Base-by-base conservation (phyloP, 345 rosid species). In the Balakata baccata region DNA sequence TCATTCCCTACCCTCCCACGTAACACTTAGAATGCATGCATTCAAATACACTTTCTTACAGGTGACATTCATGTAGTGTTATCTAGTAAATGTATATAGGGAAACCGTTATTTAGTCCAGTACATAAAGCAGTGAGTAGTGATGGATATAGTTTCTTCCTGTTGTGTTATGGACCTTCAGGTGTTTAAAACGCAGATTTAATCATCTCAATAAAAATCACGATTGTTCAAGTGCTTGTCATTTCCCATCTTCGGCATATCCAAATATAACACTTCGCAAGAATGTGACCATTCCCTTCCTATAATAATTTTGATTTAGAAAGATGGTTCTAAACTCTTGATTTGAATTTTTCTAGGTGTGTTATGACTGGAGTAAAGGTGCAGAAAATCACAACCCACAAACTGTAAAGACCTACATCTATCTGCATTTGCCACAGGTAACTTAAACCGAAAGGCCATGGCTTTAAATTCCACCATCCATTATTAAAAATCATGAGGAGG, bases 341-440 rank as follows among this genome's bases (percentile, higher is more conserved):
- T 53, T 50, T 60, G 11, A 54, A 57, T 70, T 75, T 70, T 54
- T 71, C 6, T 47, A 95, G 99, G 87, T 84, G 13, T 93, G 98
- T 78, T 93, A 96, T 66, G 99, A 96, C 87, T 96, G 98, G 99
- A 85, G 97, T 72, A 96, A 96, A 77, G 92, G 93, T 74, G 92
- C 92, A 7, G 96, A 87, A 77, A 90, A 90, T 77, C 92, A 90
- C 77, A 90, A 88, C 82, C 96, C 96, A 16, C 84, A 90, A 69
- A 86, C 88, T 0, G 90, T 92, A 25, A 90, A 88, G 77, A 71
- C 75, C 50, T 74, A 78, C 71, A 88, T 90, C 45, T 88, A 81
- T 85, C 80, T 90, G 80, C 92, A 90, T 70, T 66, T 88, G 41
- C 91, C 90, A 14, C 89, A 84, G 91, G 94, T 89, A 69, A 53